Evolutionary conservation across 495 filamentous ascomycete genomes (phyloP), one percentile per base, ranked within the genome.

Genomic region (Aspergillus taichungensis): DNA sequence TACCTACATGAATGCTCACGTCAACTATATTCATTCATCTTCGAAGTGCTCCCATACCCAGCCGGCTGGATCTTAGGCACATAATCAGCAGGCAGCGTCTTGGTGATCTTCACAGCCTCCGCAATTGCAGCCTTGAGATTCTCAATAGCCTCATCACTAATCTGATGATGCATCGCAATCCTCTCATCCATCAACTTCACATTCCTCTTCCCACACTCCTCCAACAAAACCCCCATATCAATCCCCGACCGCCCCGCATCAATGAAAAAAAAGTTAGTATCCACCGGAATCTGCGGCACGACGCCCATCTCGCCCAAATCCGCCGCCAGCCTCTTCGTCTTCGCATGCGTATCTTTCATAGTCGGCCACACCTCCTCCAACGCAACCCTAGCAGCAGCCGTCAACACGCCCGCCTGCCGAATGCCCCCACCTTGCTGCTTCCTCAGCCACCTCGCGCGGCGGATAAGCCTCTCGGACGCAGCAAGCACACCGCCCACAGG

Each of bases 241-340:
- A 57, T 29, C n/a, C 49, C 45, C 10, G 41, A 51, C 43, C 13
- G 39, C 43, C 29, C 75, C 68, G 87, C 56, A 57, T 87, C 78
- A 13, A 88, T 53, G 82, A 84, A 88, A 38, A 84, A 75, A 75
- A 88, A 87, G 60, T 89, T 88, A 31, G 85, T 89, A 51, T 88
- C 76, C 1, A 83, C 82, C 6, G 79, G 79, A 29, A 79, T 63
- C 33, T 65, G 49, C 30, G 79, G 58, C 63, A 77, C 72, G 9
- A 84, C 81, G 1, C 83, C 84, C 8, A 80, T 40, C 5, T 53
- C 60, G 8, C 42, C 65, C 74, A 79, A 77, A 12, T 69, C 58
- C 18, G 60, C 57, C 34, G 69, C 75, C 29, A 87, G 57, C 47
- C 62, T 57, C 63, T 75, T 75, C 3, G 83, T 76, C 37, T 61